These are phyloP conservation scores for Trichoderma afroharzianum DNA, from an alignment of 2,329 filamentous ascomycete genomes.

Conservation along the genomic window DNA sequence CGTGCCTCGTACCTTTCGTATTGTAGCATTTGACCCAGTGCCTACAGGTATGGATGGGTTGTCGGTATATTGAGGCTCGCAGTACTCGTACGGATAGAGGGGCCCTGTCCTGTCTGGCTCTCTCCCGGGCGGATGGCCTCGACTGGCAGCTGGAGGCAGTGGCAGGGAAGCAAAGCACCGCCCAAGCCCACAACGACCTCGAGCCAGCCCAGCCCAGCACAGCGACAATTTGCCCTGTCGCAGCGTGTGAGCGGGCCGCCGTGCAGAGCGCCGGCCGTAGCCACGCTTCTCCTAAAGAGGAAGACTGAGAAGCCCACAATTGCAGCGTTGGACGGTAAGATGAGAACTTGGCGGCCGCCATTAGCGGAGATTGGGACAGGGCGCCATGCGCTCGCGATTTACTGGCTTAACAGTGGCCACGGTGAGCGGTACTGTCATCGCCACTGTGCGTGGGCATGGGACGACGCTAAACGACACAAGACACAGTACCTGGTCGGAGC, in stretches of 20 bases:
- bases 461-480: background rate
- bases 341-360: conserved; percentile 20
- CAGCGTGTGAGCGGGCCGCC: conserved; percentile 19
- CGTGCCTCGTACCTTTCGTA: background rate
- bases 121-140: background rate
- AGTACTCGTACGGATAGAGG: too few species aligned
- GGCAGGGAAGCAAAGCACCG: background rate
- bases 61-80: background rate
- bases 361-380: conserved; percentile 20
- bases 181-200: background rate
- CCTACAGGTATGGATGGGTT: background rate
- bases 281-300: conserved; percentile 18
- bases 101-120: background rate
- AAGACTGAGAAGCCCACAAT: conserved; percentile 16
- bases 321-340: conserved; percentile 15
- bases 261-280: conserved; percentile 17
- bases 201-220: background rate
- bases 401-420: conserved; percentile 10
- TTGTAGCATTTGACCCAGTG: background rate
- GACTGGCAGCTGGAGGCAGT: background rate
- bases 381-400: conserved; percentile 5
- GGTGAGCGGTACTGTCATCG: background rate
- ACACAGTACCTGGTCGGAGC: background rate
- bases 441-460: background rate
- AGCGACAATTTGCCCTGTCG: conserved; percentile 6